A percentile compares a stretch with the other conserved stretches of the same genome.
phyloP scores from a whole-genome alignment of 139 green algal genomes.

The Asterochloris erici region DNA sequence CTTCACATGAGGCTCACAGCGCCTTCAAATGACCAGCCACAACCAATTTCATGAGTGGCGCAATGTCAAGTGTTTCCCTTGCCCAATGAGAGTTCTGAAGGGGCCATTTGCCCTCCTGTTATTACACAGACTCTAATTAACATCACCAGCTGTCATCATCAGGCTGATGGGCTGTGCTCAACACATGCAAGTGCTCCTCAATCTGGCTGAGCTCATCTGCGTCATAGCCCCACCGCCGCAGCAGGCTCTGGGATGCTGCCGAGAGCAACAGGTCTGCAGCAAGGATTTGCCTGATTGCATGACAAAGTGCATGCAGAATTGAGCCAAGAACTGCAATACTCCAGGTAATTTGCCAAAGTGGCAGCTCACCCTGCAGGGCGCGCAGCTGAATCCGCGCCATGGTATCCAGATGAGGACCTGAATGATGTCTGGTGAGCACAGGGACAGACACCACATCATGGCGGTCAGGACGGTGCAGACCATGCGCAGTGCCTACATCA shows the following conservation, averaged over 20 bases:
- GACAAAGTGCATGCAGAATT: not conserved
- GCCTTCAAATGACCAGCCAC: not conserved
- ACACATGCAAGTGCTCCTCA: constrained; percentile 1
- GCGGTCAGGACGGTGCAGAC: too few relatives aligned
- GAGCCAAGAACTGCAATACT: not conserved
- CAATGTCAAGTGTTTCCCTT: not conserved
- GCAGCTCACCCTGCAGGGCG: not conserved
- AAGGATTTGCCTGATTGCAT: not conserved
- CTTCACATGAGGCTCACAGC: not conserved
- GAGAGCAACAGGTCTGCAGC: not conserved
- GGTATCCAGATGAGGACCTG: too few relatives aligned
- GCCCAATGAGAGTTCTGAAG: not conserved
- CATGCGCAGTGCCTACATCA: too few relatives aligned
- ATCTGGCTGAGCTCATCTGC: constrained; percentile 5
- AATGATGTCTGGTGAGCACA: too few relatives aligned
- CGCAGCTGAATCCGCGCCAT: too few relatives aligned
- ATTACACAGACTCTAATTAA: not conserved
- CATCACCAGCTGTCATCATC: constrained; percentile 1
- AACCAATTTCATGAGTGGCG: not conserved
- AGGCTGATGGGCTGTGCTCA: not conserved
- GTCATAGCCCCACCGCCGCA: not conserved
- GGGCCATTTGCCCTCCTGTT: not conserved
- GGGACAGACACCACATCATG: too few relatives aligned
- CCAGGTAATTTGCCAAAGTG: not conserved
- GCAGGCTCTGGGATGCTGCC: not conserved